Evolutionary conservation across 768 basidiomycete genomes (phyloP), one percentile per base, ranked within the genome.

Genomic region (Aureoboletus auriporus): DNA sequence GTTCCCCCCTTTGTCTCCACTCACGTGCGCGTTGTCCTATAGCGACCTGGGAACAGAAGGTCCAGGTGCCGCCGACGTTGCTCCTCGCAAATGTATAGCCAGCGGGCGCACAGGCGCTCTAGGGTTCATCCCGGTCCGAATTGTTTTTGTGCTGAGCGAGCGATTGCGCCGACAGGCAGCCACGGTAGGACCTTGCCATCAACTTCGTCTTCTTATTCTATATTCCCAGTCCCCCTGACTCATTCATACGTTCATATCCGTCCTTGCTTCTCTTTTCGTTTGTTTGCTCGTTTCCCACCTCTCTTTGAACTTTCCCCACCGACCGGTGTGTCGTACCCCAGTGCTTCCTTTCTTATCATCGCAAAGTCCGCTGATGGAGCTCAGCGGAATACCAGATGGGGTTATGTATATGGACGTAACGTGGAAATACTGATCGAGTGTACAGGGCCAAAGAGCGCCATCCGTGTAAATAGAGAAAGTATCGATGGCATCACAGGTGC

Each of bases 11-110:
- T n/a, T 31, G 30, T 4, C 12, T 23, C 20, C 30, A 16, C 37
- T 20, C 34, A 37, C 42, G 39, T 16, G 30, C 12, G 12, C 9
- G 1, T 4, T 31, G 30, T n/a, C n/a, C 35, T 29, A 57, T 8
- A 82, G 82, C 29, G 83, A 84, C 56, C 69, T 85, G 6, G 83
- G 83, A n/a, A 84, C 83, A 1, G 83, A 85, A 60, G 83, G 82
- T 2, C 81, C 82, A 1, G 74, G 67, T 23, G 83, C 84, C 56
- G 79, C 82, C 14, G 82, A 85, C 55, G 65, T 83, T 11, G 69
- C 73, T 0, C 66, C 85, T 33, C 71, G 81, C n/a, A 79, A 79
- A 52, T 81, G 81, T 57, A 57, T 84, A 14, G 71, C 78, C 14
- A 68, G 67, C 69, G 2, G 61, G 67, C 20, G 20, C 20, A 23